Percentiles rank a stretch among this genome's conserved stretches.
These are phyloP conservation scores for Waitea zeae DNA, from an alignment of 1,284 basidiomycete genomes.

Conservation along the genomic window DNA sequence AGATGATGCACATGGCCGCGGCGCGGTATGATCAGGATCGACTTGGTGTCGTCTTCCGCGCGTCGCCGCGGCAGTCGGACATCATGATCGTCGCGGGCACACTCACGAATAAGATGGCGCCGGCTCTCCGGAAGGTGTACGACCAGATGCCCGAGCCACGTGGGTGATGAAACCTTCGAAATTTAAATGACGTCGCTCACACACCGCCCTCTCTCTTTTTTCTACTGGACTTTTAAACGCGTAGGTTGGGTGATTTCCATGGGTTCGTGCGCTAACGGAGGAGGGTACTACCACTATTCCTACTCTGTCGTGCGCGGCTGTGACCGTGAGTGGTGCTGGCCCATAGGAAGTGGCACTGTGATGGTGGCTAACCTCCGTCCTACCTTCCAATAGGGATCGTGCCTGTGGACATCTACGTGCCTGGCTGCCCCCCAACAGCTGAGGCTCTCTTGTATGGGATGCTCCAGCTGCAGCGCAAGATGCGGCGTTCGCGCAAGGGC, in stretches of 20 bases:
- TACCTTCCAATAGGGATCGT: slow-evolving; percentile 58
- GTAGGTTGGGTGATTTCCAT: slow-evolving; percentile 96
- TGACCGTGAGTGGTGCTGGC: slow-evolving; percentile 51
- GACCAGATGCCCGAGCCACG: slow-evolving; percentile 95
- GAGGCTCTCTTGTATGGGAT: slow-evolving; percentile 91
- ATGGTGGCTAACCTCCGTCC: too few species aligned
- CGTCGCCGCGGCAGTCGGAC: slow-evolving; percentile 92
- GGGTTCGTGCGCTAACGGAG: slow-evolving; percentile 98
- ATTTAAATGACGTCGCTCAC: too few species aligned
- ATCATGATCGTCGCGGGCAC: slow-evolving; percentile 99
- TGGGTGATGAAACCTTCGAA: too few species aligned
- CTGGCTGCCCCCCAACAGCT: slow-evolving; percentile 87
- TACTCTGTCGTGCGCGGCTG: slow-evolving; percentile 99
- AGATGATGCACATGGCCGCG: slow-evolving; percentile 99
- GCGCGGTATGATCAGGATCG: slow-evolving; percentile 98
- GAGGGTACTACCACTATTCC: slow-evolving; percentile 97
- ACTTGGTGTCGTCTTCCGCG: slow-evolving; percentile 95
- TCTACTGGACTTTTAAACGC: slow-evolving; percentile 6
- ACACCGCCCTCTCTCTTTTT: slow-evolving; percentile 8
- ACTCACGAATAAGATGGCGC: slow-evolving; percentile 99
- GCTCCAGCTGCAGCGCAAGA: slow-evolving; percentile 95
- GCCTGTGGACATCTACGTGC: slow-evolving; percentile 94
- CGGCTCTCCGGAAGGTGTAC: slow-evolving; percentile 87
- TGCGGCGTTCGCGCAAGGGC: slow-evolving; percentile 79
- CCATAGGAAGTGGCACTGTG: too few species aligned